phyloP scores from a whole-genome alignment of 345 rosid species.

The Camelina sativa region DNA sequence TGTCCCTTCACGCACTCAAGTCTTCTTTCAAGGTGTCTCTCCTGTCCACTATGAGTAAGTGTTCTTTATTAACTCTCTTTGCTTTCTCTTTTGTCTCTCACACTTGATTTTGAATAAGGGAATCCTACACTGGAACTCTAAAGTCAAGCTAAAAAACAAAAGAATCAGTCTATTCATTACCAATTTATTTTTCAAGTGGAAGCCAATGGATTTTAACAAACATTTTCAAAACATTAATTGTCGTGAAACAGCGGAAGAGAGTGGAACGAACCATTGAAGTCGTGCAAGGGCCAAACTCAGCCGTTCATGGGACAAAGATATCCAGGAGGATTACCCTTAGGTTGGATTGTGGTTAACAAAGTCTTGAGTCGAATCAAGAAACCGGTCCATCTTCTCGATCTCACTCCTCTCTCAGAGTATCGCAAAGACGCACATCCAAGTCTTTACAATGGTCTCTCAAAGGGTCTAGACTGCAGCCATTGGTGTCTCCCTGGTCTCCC shows the following conservation, averaged over 20 bases:
- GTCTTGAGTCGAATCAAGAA: conserved; percentile 75
- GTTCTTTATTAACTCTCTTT: conserved; percentile 1
- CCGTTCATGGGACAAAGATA: conserved; percentile 68
- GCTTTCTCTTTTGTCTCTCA: not conserved
- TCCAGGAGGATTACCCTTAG: conserved; percentile 74
- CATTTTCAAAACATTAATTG: conserved; percentile 17
- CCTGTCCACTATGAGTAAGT: conserved; percentile 93
- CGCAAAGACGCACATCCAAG: conserved; percentile 86
- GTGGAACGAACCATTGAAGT: conserved; percentile 66
- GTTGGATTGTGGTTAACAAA: conserved; percentile 72
- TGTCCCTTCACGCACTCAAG: conserved; percentile 66
- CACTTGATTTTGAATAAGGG: not conserved
- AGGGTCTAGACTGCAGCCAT: conserved; percentile 74
- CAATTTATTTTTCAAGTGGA: not conserved
- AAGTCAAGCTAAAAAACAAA: not conserved
- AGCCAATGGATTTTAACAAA: not conserved
- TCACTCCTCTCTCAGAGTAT: conserved; percentile 66
- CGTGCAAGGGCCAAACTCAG: conserved; percentile 63
- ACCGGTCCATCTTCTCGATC: conserved; percentile 72
- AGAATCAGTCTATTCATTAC: not conserved
- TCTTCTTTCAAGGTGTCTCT: conserved; percentile 85
- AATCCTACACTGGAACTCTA: not conserved
- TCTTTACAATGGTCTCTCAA: conserved; percentile 47
- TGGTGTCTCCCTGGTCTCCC: conserved; percentile 99
- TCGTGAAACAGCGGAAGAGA: conserved; percentile 66